phyloP scores from a whole-genome alignment of 768 basidiomycete genomes.

The Leccinum obscurum region DNA sequence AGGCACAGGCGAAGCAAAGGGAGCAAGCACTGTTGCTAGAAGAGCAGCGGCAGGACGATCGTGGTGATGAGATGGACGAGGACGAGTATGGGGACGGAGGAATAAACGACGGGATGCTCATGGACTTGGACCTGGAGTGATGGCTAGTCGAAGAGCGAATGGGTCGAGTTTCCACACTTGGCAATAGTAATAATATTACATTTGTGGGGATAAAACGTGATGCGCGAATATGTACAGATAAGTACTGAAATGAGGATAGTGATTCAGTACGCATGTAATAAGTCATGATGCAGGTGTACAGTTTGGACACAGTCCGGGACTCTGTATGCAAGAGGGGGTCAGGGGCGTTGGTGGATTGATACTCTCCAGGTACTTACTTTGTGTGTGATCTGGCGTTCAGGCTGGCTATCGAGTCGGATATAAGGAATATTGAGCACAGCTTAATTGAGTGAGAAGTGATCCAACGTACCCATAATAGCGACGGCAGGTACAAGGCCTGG shows the following conservation, averaged over 20 bases:
- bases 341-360: conserved; percentile 16
- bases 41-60: conserved; percentile 21
- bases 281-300: conserved; percentile 32
- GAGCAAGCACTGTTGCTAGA: conserved; percentile 56
- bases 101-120: conserved; percentile 60
- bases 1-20: conserved; percentile 79
- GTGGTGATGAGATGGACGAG: conserved; percentile 37
- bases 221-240: conserved; percentile 17
- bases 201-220: conserved; percentile 3
- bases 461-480: conserved; percentile 53
- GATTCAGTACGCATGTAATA: neutral
- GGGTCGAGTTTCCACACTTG: neutral
- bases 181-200: conserved; percentile 18
- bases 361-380: conserved; percentile 38
- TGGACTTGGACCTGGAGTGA: conserved; percentile 49
- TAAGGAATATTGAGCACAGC: conserved; percentile 1
- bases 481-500: conserved; percentile 46
- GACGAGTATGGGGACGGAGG: conserved; percentile 71
- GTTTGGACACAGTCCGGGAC: conserved; percentile 38
- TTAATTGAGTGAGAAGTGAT: neutral
- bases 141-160: neutral
- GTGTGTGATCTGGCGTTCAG: conserved; percentile 47
- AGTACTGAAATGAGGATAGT: neutral
- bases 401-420: conserved; percentile 40
- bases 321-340: conserved; percentile 29